phyloP scores from a whole-genome alignment of 257 asterid species.

The Anisodus acutangulus region DNA sequence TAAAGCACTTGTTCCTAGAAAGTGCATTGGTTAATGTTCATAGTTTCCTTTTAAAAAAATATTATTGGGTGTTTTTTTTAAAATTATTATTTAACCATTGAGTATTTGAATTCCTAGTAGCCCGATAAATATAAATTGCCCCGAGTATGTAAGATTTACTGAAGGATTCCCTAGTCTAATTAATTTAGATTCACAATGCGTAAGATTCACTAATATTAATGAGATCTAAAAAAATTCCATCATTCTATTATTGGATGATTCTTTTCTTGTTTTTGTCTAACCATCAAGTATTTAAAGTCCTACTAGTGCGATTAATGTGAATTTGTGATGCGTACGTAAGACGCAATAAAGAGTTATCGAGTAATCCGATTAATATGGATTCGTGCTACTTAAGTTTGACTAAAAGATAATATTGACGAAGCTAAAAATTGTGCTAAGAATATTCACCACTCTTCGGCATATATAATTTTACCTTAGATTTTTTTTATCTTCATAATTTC shows the following conservation, averaged over 20 bases:
- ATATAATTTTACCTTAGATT: too few species aligned
- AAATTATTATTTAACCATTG: background rate
- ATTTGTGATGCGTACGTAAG: too few species aligned
- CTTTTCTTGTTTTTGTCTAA: background rate
- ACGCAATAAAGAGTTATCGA: background rate
- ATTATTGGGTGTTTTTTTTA: background rate
- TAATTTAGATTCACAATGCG: too few species aligned
- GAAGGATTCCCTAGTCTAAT: background rate
- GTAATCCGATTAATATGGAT: too few species aligned
- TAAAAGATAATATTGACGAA: too few species aligned
- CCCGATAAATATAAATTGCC: too few species aligned
- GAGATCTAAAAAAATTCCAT: too few species aligned
- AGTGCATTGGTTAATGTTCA: background rate
- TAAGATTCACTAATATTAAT: too few species aligned
- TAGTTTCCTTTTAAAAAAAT: background rate
- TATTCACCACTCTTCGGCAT: background rate
- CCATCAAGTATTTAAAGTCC: too few species aligned
- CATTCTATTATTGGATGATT: background rate
- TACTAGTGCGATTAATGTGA: background rate
- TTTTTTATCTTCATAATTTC: background rate
- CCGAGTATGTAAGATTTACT: too few species aligned
- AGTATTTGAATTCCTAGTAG: background rate
- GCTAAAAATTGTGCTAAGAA: too few species aligned
- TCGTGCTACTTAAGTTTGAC: too few species aligned
- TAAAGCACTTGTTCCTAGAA: background rate